phyloP scores from a whole-genome alignment of 192 early-diverging fungal species.

The Linnemannia zychae region DNA sequence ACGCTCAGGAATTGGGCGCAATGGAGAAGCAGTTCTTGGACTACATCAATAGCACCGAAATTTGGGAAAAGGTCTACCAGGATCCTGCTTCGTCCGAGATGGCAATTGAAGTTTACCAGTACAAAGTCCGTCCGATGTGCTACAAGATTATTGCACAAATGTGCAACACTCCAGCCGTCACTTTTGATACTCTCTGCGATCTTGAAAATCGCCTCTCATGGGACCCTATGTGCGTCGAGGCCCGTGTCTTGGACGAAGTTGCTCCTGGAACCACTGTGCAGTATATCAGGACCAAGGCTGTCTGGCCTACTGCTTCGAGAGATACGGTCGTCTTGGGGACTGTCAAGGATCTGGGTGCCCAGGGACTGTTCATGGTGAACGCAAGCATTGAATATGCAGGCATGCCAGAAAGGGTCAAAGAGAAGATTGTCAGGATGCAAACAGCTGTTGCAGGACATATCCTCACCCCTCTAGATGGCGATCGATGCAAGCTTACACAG shows the following conservation, averaged over 20 bases:
- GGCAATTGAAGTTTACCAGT: slow-evolving; percentile 47
- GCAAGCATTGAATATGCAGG: slow-evolving; percentile 30
- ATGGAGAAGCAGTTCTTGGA: slow-evolving; percentile 50
- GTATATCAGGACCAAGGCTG: slow-evolving; percentile 53
- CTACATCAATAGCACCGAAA: slow-evolving; percentile 36
- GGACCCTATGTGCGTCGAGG: slow-evolving; percentile 55
- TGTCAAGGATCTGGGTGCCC: slow-evolving; percentile 32
- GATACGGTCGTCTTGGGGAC: slow-evolving; percentile 48
- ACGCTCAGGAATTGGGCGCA: slow-evolving; percentile 24
- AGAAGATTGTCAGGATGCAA: slow-evolving; percentile 50
- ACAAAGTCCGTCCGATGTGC: slow-evolving; percentile 48
- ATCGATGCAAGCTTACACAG: slow-evolving; percentile 27
- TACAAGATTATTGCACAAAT: slow-evolving; percentile 47
- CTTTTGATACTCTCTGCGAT: slow-evolving; percentile 47
- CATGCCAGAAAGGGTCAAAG: slow-evolving; percentile 49
- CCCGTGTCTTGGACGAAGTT: slow-evolving; percentile 31
- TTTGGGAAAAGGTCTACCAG: slow-evolving; percentile 49
- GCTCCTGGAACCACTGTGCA: slow-evolving; percentile 39
- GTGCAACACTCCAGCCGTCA: slow-evolving; percentile 44
- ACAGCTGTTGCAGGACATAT: slow-evolving; percentile 47
- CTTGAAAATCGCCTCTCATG: slow-evolving; percentile 32
- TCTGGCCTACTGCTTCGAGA: slow-evolving; percentile 53
- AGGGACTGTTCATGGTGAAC: slow-evolving; percentile 47
- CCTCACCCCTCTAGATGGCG: slow-evolving; percentile 26
- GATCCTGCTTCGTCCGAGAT: slow-evolving; percentile 11